Evolutionary conservation across 164 flowering plant species (phyloP).

Genomic region (Chimonanthus praecox): DNA sequence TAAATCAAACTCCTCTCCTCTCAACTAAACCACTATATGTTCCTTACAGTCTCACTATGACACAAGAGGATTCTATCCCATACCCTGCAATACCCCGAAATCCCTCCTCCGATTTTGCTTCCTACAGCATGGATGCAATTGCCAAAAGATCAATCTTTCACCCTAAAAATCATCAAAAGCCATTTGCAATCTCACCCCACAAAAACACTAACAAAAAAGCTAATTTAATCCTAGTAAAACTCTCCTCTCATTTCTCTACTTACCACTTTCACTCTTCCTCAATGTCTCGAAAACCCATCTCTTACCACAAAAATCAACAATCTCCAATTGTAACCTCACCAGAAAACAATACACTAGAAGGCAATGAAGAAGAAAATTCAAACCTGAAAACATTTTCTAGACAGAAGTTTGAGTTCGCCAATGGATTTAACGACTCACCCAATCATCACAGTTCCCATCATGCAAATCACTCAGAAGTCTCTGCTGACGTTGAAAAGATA

Average conservation of each 20-base stretch:
- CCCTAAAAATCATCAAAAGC: not conserved
- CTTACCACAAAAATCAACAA: not conserved
- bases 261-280: not conserved
- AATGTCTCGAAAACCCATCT: not conserved
- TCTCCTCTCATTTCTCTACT: not conserved
- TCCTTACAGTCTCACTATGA: not conserved
- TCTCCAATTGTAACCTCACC: not conserved
- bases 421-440: not conserved
- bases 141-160: not conserved
- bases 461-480: slow-evolving; percentile 32
- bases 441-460: not conserved
- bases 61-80: not conserved
- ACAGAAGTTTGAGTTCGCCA: not conserved
- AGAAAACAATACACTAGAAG: not conserved
- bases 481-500: slow-evolving; percentile 64
- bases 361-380: not conserved
- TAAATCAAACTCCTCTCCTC: not conserved
- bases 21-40: not conserved
- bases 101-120: not conserved
- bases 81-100: not conserved
- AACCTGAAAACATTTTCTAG: not conserved
- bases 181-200: not conserved
- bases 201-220: not conserved
- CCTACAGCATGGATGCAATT: not conserved
- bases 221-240: not conserved